These are phyloP conservation scores for Geotrichum histeridarum DNA, from an alignment of 1,139 yeast species.

Conservation along the genomic window DNA sequence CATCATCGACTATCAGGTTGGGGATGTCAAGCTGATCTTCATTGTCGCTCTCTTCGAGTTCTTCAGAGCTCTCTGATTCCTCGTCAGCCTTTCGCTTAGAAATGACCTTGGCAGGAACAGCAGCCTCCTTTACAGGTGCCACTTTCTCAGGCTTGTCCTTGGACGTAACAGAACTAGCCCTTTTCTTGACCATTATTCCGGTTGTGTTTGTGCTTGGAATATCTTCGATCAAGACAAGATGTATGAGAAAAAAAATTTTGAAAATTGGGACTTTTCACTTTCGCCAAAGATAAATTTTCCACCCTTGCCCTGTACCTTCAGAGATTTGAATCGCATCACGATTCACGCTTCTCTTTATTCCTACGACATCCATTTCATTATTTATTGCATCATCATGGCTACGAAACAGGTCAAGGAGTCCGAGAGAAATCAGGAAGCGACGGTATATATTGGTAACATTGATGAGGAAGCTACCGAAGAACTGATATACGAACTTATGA, in stretches of 20 bases:
- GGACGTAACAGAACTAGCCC: not conserved
- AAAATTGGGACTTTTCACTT: conserved; percentile 9
- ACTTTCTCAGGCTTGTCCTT: not conserved
- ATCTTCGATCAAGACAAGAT: not conserved
- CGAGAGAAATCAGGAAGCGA: conserved; percentile 54
- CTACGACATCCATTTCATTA: not conserved
- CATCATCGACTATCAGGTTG: conserved; percentile 10
- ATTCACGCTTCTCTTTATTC: not conserved
- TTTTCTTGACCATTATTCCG: conserved; percentile 1
- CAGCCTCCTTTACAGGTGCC: not conserved
- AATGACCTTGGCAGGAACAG: not conserved
- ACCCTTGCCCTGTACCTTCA: conserved; percentile 8
- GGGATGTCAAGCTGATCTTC: conserved; percentile 5
- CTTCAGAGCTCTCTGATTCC: conserved; percentile 7
- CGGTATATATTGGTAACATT: conserved; percentile 79
- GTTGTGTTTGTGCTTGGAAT: not conserved
- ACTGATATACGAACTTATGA: conserved; percentile 66
- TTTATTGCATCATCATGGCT: conserved; percentile 11
- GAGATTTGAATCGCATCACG: conserved; percentile 16
- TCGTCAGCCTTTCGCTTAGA: conserved; percentile 7
- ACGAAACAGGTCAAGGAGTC: conserved; percentile 20
- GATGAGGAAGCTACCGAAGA: conserved; percentile 68
- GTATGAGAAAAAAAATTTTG: not conserved
- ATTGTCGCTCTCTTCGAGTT: conserved; percentile 1
- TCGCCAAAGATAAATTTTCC: not conserved